Percentiles rank a stretch among this genome's conserved stretches.
These are phyloP conservation scores for Sparassis latifolia DNA, from an alignment of 1,284 basidiomycete species.

Conservation along the genomic window DNA sequence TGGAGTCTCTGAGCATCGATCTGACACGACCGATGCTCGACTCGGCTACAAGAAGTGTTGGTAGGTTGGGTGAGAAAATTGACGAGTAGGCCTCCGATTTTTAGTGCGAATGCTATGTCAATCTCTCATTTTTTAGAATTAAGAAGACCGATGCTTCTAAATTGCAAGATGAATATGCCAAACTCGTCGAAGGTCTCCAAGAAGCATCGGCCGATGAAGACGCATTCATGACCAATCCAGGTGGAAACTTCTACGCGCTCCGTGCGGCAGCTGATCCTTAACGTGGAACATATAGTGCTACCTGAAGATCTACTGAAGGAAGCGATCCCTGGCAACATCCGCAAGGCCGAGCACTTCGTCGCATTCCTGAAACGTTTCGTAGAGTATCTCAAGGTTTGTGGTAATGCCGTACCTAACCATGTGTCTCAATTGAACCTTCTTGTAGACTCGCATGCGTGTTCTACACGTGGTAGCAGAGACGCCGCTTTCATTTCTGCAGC, in stretches of 20 bases:
- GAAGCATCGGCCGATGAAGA: slow-evolving; percentile 73
- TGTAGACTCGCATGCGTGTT: slow-evolving; percentile 94
- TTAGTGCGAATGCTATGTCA: not conserved
- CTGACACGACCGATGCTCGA: slow-evolving; percentile 98
- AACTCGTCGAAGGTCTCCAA: slow-evolving; percentile 92
- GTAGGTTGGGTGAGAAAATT: slow-evolving; percentile 85
- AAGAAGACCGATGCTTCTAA: slow-evolving; percentile 92
- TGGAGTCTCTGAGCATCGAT: slow-evolving; percentile 97
- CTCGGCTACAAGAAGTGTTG: slow-evolving; percentile 86
- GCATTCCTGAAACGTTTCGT: slow-evolving; percentile 98
- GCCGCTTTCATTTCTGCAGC: slow-evolving; percentile 95
- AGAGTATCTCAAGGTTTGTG: slow-evolving; percentile 89
- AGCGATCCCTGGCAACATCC: slow-evolving; percentile 96
- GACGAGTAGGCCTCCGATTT: slow-evolving; percentile 63
- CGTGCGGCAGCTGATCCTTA: too few relatives aligned
- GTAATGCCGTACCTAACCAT: not conserved
- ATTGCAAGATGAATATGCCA: slow-evolving; percentile 96
- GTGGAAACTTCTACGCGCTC: slow-evolving; percentile 29
- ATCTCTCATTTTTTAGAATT: slow-evolving; percentile 49
- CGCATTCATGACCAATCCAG: slow-evolving; percentile 84
- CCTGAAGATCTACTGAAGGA: slow-evolving; percentile 94
- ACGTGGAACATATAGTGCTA: slow-evolving; percentile 49
- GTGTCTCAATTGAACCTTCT: slow-evolving; percentile 6
- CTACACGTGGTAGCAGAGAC: slow-evolving; percentile 99
- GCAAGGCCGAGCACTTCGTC: slow-evolving; percentile 98